Conservation (phyloP, 805 yeast species). For the Monosporozyma servazzii region DNA sequence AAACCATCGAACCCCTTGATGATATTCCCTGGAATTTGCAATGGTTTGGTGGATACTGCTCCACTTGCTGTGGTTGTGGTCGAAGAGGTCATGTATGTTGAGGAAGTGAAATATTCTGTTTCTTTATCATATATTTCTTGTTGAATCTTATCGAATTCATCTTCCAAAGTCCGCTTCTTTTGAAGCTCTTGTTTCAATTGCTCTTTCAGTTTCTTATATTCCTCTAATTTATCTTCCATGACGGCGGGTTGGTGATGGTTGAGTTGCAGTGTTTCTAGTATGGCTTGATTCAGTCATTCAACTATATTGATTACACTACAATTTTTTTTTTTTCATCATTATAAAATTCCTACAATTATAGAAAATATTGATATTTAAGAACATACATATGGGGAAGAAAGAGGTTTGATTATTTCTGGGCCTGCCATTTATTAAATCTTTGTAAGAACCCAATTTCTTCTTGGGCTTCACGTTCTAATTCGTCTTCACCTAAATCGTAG, state of each 20-base stretch:
- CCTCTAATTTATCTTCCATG: conserved; percentile 5
- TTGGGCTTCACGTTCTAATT: conserved; percentile 13
- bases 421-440: neutral
- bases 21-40: conserved; percentile 45
- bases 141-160: conserved; percentile 53
- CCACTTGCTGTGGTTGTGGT: neutral
- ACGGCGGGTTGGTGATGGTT: neutral
- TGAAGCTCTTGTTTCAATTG: conserved; percentile 57
- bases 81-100: conserved; percentile 27
- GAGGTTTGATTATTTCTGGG: neutral
- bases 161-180: conserved; percentile 52
- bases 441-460: conserved; percentile 6
- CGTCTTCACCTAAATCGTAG: conserved; percentile 23
- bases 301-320: neutral
- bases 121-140: conserved; percentile 75
- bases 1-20: conserved; percentile 88
- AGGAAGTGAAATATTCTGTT: conserved; percentile 65
- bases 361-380: neutral
- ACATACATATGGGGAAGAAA: neutral
- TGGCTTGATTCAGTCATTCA: neutral
- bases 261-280: neutral
- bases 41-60: conserved; percentile 1
- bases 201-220: conserved; percentile 44
- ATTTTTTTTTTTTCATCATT: neutral
- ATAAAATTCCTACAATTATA: neutral